Base-by-base conservation (phyloP, 176 grass and related monocot species). In the Phoenix roebelenii region DNA sequence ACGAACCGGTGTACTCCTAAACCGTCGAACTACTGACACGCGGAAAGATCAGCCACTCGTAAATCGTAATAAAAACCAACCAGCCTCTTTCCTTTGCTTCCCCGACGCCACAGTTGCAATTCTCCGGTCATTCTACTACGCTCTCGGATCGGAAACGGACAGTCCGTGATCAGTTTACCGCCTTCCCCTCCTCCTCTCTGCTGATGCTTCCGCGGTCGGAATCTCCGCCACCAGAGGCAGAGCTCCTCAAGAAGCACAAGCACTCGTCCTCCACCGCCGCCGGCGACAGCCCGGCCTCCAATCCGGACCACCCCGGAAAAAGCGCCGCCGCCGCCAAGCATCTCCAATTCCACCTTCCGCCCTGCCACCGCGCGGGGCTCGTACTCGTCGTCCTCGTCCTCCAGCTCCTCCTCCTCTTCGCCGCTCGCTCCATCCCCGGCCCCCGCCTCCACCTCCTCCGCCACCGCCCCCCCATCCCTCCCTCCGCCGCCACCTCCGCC, bases 381-480 rank as follows among this genome's bases (percentile, higher is more conserved):
- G 9, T 84, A 10, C 5, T 85, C 3, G 68, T 57, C 35, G 71
- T 90, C 57, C 65, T 90, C 5, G 55, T 32, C 0, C 7, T 96
- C 18, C 92, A 90, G 65, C 28, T 90, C 14, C 9, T 88, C 49
- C 57, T 97, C 58, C 78, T 90, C 55, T 25, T 79, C 50, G 54
- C 10, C 61, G 49, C 81, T 4, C 65, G 77, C 1, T 76, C 72
- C 83, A 66, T 80, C 64, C 67, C 74, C 5, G 54, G 67, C 25
- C 77, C 85, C 1, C 57, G 64, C 48, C 30, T 66, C 25, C 19
- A 55, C 0, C 6, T 22, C 16, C 48, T 25, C 48, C 50, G 39
- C 44, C 61, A 9, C 16, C 51, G 15, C 3, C 18, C 25, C 12
- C 5, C 24, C 16, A 0, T 23, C 52, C 64, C 51, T 28, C 24